Percentiles rank a stretch among this genome's conserved stretches.
Conservation (phyloP, 2,329 filamentous ascomycete genomes). For the Bipolaris zeicola region DNA sequence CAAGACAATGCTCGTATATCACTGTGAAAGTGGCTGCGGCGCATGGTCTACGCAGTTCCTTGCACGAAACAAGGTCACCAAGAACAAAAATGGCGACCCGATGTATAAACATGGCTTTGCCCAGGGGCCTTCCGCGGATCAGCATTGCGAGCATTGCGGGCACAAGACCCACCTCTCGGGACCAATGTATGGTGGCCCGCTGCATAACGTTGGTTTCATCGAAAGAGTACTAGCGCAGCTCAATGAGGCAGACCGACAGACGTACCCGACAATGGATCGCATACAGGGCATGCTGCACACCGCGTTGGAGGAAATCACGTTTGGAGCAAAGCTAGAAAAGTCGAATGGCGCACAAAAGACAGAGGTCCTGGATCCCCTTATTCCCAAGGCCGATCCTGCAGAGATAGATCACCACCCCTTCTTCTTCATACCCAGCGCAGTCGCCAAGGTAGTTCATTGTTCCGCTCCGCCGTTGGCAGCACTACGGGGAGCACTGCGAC, state of each 20-base stretch:
- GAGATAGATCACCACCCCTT: constrained; percentile 77
- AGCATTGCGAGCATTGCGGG: constrained; percentile 80
- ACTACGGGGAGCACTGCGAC: constrained; percentile 78
- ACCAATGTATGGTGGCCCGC: constrained; percentile 90
- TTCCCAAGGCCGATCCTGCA: constrained; percentile 44
- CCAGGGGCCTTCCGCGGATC: constrained; percentile 69
- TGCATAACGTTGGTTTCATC: constrained; percentile 86
- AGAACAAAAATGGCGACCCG: constrained; percentile 69
- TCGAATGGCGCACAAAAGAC: constrained; percentile 23
- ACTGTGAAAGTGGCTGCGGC: constrained; percentile 89
- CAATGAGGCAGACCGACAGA: constrained; percentile 66
- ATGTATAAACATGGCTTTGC: constrained; percentile 82
- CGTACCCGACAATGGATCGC: constrained; percentile 79
- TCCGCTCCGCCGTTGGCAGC: constrained; percentile 78
- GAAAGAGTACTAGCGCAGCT: constrained; percentile 76
- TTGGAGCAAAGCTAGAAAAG: constrained; percentile 30
- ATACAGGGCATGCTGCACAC: constrained; percentile 92
- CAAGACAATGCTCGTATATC: constrained; percentile 92
- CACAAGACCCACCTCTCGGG: constrained; percentile 85
- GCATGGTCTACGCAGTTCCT: constrained; percentile 85
- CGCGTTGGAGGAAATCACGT: constrained; percentile 74
- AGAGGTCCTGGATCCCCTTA: constrained; percentile 44
- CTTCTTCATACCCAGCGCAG: constrained; percentile 77
- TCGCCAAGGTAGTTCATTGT: constrained; percentile 80
- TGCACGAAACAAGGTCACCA: constrained; percentile 68